Base-by-base conservation (phyloP, 805 yeast genomes). In the Metschnikowia anglica region DNA sequence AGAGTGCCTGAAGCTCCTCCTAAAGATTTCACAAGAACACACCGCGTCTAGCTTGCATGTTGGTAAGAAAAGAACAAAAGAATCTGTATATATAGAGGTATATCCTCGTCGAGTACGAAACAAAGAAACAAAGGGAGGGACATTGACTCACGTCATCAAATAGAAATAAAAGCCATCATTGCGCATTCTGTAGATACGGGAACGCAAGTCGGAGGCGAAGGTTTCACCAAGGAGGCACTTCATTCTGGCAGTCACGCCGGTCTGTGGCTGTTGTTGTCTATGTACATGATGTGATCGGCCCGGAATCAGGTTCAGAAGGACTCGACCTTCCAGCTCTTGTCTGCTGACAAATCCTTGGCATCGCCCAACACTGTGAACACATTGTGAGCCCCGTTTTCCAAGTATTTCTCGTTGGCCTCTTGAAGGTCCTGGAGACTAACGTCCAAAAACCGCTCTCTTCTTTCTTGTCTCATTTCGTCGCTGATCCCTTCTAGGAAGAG, bases 371-470 rank as follows among this genome's bases (percentile, higher is more conserved):
- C 71, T 1, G 80, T 75, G 20, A 61, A 59, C 23, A 51, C 53
- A 13, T 58, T 55, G 13, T 50, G 49, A 2, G 44, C 47, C 2
- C 55, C 58, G 2, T 52, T 55, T 13, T 11, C 39, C 51, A 86
- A 67, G 54, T 87, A 90, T 58, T 78, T 77, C 46, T 81, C 81
- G n/a, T 85, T 80, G 16, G 70, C 96, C 9, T 73, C 70, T 31
- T 70, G 63, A 40, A 91, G 73, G 55, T 87, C 96, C 1, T 63
- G 61, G 11, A 77, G 60, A n/a, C 71, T 67, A 13, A 87, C 88
- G 46, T 77, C 85, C 39, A 93, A 68, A 45, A 93, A 70, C 44
- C 74, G 72, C 51, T 80, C 84, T 65, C 99, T 81, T 60, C 97
- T 77, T 34, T 66, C 68, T 61, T 91, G 97, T 58, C 83, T 78